Conservation (phyloP, 495 filamentous ascomycete species). For the Opeltia flavorubescens region DNA sequence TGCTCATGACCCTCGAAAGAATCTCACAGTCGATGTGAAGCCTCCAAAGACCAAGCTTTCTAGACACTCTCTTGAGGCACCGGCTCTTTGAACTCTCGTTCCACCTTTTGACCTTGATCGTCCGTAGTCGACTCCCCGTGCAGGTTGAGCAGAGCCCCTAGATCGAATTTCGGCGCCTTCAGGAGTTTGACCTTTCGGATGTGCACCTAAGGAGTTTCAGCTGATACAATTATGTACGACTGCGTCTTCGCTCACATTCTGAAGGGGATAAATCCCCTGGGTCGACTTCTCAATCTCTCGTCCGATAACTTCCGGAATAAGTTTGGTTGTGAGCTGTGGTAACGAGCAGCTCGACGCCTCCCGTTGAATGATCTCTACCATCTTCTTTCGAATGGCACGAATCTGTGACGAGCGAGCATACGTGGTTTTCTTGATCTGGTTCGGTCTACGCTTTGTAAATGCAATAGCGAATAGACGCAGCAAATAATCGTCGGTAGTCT, state of each 20-base stretch:
- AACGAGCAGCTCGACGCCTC: slow-evolving; percentile 90
- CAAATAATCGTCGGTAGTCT: slow-evolving; percentile 99
- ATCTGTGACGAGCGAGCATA: slow-evolving; percentile 94
- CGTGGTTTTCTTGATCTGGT: slow-evolving; percentile 99
- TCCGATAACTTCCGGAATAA: slow-evolving; percentile 97
- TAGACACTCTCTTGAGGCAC: slow-evolving; percentile 38
- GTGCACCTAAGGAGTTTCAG: slow-evolving; percentile 60
- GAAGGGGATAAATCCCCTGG: slow-evolving; percentile 97
- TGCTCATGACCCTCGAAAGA: no score
- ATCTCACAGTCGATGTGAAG: neutral
- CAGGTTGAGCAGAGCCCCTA: slow-evolving; percentile 82
- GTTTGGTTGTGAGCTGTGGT: slow-evolving; percentile 87
- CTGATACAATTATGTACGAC: slow-evolving; percentile 10
- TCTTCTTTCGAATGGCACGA: slow-evolving; percentile 95
- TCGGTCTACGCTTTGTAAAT: slow-evolving; percentile 95
- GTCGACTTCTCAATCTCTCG: slow-evolving; percentile 99
- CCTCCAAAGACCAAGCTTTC: slow-evolving; percentile 45
- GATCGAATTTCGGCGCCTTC: slow-evolving; percentile 96
- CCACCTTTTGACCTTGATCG: slow-evolving; percentile 95
- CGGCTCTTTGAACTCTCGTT: slow-evolving; percentile 97
- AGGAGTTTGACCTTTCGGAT: slow-evolving; percentile 99
- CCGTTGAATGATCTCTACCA: slow-evolving; percentile 95
- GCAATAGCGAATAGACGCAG: slow-evolving; percentile 95
- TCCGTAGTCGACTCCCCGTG: slow-evolving; percentile 96
- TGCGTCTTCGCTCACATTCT: slow-evolving; percentile 58